Base-by-base conservation (phyloP, 2,329 filamentous ascomycete species). In the Piedraia hortae region DNA sequence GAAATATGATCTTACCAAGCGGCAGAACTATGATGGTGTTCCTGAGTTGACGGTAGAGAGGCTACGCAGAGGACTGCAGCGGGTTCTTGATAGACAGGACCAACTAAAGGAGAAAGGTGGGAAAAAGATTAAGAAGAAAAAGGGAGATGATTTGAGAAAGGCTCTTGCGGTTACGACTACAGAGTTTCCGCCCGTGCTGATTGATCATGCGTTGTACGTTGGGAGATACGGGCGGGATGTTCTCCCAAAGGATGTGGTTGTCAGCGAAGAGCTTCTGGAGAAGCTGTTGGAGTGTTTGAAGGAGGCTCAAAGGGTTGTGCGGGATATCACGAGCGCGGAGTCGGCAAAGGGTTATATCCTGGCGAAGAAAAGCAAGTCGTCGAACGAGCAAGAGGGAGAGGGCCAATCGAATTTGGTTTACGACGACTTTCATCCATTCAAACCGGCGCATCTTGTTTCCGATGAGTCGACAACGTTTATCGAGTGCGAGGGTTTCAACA, bases 391-490 rank as follows among this genome's bases (percentile, higher is more conserved):
- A 0, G 31, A 46, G 10, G 34, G 33, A 14, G 38, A 37, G 13
- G 3, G 14, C 4, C 22, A 36, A 5, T 53, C 5, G 43, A 45
- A 41, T 6, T 40, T 85, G 4, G 50, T 89, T 2, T 97, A 91
- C 38, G 73, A 91, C 24, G 85, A 97, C 36, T 93, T 91, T 35
- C 82, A 93, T 34, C 85, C 85, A 0, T 93, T 93, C 43, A 53
- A 70, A 17, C 85, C 85, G 0, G 53, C 57, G 11, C 82, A 93
- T 33, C 72, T 89, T 29, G 62, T 67, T 29, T 53, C 59, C 4
- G 64, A 78, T 25, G 50, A 63, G 0, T 48, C 54, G 0, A 59
- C 68, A 12, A 59, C 62, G 3, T 62, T 89, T 9, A 39, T 93
- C 7, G 62, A 74, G 24, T 78, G 80, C 32, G 59, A 75, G 4